These are phyloP conservation scores for Angophora floribunda DNA, from an alignment of 345 rosid species.

Conservation along the genomic window DNA sequence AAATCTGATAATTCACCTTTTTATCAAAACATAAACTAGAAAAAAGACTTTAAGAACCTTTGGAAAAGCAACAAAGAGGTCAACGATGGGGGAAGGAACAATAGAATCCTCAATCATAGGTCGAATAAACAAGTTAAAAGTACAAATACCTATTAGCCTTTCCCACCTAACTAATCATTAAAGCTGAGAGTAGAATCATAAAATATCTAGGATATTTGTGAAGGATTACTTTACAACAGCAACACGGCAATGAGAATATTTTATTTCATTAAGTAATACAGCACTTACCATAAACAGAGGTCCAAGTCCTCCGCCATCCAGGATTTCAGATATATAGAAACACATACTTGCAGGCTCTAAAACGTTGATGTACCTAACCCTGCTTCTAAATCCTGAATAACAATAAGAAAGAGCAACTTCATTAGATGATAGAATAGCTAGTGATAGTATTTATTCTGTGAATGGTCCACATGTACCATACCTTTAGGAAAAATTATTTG, in stretches of 20 bases:
- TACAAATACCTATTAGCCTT: neutral
- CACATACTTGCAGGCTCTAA: conserved; percentile 75
- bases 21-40: neutral
- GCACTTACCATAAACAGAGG: conserved; percentile 79
- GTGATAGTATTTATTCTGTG: neutral
- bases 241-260: neutral
- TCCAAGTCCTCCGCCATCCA: conserved; percentile 58
- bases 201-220: neutral
- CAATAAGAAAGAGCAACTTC: neutral
- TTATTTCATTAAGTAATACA: neutral
- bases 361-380: conserved; percentile 70
- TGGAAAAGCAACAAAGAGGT: neutral
- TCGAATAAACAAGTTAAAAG: neutral
- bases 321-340: conserved; percentile 82
- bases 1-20: neutral
- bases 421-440: neutral
- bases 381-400: conserved; percentile 85
- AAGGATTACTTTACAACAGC: neutral
- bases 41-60: neutral
- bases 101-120: neutral
- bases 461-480: conserved; percentile 3
- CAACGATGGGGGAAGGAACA: neutral
- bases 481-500: conserved; percentile 92
- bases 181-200: neutral
- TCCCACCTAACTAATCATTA: neutral